Conservation (phyloP, 257 asterid genomes). For the Ligustrum vulgare region DNA sequence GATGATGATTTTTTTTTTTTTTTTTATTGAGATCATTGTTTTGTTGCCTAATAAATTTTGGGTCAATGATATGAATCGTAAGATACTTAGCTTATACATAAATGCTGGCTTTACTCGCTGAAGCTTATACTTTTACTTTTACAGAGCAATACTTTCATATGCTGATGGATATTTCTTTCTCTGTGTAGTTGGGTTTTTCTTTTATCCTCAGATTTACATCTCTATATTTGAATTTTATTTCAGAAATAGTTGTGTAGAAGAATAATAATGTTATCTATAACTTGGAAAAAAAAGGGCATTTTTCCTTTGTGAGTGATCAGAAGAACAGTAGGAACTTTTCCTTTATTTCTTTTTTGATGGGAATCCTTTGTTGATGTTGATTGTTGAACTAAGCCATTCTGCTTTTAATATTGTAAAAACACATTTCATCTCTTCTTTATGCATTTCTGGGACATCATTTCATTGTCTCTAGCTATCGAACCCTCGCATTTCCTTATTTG, state of each 20-base stretch:
- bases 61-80: neutral
- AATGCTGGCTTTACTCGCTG: neutral
- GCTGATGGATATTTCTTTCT: neutral
- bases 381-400: neutral
- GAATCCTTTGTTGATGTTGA: neutral
- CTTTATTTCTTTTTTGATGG: neutral
- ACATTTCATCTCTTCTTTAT: neutral
- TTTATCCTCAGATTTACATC: too few relatives aligned
- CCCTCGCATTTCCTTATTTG: neutral
- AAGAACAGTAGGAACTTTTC: neutral
- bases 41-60: neutral
- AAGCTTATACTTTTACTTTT: neutral
- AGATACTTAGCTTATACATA: too few relatives aligned
- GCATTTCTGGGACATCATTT: neutral
- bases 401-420: neutral
- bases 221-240: neutral
- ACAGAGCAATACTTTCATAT: neutral
- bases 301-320: neutral
- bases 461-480: too few relatives aligned
- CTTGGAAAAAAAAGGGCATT: neutral
- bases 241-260: neutral
- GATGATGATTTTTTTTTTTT: neutral
- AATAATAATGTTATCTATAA: neutral
- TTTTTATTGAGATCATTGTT: neutral
- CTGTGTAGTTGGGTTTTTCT: neutral